Evolutionary conservation across 768 basidiomycete genomes (phyloP), one percentile per base, ranked within the genome.

Genomic region (Saitozyma sp.): DNA sequence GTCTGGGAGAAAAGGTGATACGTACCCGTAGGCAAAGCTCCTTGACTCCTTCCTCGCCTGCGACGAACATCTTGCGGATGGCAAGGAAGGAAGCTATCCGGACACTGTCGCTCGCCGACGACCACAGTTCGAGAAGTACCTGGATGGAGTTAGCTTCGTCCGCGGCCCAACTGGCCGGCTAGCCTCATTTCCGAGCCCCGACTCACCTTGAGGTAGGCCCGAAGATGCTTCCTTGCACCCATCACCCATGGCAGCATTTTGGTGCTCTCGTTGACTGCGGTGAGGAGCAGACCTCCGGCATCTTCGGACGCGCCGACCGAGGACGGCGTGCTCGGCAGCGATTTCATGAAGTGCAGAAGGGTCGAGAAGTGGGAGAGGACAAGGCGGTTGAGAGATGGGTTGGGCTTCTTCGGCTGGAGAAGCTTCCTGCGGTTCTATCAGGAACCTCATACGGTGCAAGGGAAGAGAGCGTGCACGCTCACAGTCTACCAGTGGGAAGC

Each of bases 361-460:
- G 94, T 96, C 79, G 89, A 86, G 77, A 97, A 93, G 80, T 91
- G 92, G 3, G 92, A 91, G 16, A 92, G 82, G 61, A 94, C 86
- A 50, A 95, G 83, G 69, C 92, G 92, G 73, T 92, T 91, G 7
- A 96, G 83, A 0, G 89, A 83, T 76, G 89, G 89, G 78, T 89
- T 87, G 77, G 94, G 92, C 50, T 83, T 81, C 2, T 88, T 89
- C 71, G 92, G 89, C 5, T 88, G 84, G 8, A 90, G 89, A 10
- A 90, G 82, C 82, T 96, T 97, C 20, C 71, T 95, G 65, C n/a
- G 61, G 51, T 29, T 48, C 11, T 46, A 53, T 50, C 20, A 59
- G 19, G 29, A 63, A 37, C 50, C 13, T 66, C 29, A 46, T 14
- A 10, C 37, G 16, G 40, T 17, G 48, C 20, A 42, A 8, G 3